phyloP scores from a whole-genome alignment of 352 stramenopile genomes.

The Globisporangium polare region DNA sequence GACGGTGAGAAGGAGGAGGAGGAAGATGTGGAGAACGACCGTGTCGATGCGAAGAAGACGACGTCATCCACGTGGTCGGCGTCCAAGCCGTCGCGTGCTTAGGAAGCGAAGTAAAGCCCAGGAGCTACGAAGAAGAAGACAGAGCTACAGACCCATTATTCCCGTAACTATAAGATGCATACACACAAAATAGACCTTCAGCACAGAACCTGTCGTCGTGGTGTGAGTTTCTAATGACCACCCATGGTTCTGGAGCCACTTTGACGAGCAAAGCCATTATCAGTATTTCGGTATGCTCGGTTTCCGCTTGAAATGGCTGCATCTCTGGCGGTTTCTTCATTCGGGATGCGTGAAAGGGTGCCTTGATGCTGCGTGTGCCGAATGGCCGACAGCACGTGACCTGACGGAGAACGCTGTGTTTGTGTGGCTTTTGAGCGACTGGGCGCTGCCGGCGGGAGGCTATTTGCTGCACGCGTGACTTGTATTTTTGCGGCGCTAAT shows the following conservation, averaged over 20 bases:
- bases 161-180: constrained; percentile 1
- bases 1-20: background rate
- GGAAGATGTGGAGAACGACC: background rate
- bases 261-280: constrained; percentile 35
- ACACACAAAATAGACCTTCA: background rate
- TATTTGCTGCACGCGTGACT: background rate
- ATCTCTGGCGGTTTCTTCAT: background rate
- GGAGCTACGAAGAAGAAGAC: background rate
- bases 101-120: background rate
- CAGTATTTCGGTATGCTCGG: background rate
- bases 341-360: background rate
- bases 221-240: background rate
- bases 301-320: background rate
- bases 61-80: constrained; percentile 13
- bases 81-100: constrained; percentile 9
- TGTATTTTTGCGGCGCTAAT: background rate
- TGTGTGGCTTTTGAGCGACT: background rate
- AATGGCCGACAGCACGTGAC: background rate
- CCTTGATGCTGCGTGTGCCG: too few relatives aligned
- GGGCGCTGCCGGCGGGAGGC: background rate
- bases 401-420: background rate
- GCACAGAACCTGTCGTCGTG: background rate
- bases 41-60: constrained; percentile 3
- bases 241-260: too few relatives aligned
- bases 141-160: background rate